Evolutionary conservation across 176 grass and related monocot species (phyloP).

Genomic region (Lolium perenne): DNA sequence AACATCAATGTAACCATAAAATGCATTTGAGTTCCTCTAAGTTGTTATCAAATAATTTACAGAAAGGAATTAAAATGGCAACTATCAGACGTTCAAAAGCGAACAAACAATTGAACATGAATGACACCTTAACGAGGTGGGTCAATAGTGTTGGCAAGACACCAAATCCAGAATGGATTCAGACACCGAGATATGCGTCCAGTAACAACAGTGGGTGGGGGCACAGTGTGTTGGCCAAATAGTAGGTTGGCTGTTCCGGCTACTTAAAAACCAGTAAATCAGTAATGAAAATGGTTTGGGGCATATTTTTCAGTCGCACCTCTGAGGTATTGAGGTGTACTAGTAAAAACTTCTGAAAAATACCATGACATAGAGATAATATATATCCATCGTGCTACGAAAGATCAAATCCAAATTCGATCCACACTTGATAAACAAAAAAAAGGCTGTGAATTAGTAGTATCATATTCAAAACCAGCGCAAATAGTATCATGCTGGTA

Average conservation of each 20-base stretch:
- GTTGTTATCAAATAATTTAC: not conserved
- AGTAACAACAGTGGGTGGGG: not conserved
- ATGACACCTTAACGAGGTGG: slow-evolving; percentile 12
- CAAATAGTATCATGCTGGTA: not conserved
- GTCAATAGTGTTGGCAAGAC: not conserved
- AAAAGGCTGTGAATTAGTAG: not conserved
- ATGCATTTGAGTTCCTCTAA: slow-evolving; percentile 11
- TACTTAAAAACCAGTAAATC: not conserved
- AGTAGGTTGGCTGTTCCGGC: not conserved
- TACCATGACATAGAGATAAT: not conserved
- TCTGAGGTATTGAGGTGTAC: not conserved
- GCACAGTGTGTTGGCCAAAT: not conserved
- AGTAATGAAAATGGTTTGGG: not conserved
- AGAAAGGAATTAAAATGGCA: slow-evolving; percentile 9
- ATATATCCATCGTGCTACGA: not conserved
- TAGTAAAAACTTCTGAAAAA: not conserved
- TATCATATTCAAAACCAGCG: not conserved
- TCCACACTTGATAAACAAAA: not conserved
- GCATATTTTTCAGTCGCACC: not conserved
- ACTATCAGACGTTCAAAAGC: slow-evolving; percentile 8
- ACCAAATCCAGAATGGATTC: not conserved
- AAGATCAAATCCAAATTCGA: not conserved
- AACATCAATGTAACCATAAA: not conserved
- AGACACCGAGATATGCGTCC: not conserved
- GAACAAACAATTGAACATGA: not conserved